Conservation (phyloP, 768 basidiomycete genomes). For the Suillus luteus region DNA sequence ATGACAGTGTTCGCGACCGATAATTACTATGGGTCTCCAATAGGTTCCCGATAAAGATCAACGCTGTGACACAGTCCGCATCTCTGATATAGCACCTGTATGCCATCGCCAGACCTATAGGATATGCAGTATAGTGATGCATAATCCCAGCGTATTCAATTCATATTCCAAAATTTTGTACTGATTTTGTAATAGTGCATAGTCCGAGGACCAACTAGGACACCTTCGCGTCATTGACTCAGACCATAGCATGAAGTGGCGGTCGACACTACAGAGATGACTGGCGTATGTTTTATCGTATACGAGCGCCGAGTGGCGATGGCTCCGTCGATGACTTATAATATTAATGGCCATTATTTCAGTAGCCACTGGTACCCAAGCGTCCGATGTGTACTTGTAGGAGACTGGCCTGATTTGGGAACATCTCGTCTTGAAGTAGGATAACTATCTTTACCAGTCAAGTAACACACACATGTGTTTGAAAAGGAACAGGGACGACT, state of each 20-base stretch:
- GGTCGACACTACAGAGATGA: not conserved
- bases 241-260: not conserved
- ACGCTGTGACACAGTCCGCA: not conserved
- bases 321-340: not conserved
- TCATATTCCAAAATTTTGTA: not conserved
- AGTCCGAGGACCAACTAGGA: not conserved
- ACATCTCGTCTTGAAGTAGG: not conserved
- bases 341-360: not conserved
- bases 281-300: not conserved
- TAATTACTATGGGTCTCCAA: not conserved
- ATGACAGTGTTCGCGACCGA: not conserved
- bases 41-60: not conserved
- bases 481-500: not conserved
- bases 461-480: not conserved
- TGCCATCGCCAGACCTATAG: not conserved
- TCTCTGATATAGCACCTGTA: not conserved
- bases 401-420: not conserved
- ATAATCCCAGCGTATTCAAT: not conserved
- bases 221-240: not conserved
- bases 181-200: not conserved
- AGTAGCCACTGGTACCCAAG: not conserved
- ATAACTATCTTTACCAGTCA: not conserved
- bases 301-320: not conserved
- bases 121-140: not conserved
- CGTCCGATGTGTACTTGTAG: not conserved